Conservation (phyloP, 2,329 filamentous ascomycete genomes). For the Calonectria pteridis region DNA sequence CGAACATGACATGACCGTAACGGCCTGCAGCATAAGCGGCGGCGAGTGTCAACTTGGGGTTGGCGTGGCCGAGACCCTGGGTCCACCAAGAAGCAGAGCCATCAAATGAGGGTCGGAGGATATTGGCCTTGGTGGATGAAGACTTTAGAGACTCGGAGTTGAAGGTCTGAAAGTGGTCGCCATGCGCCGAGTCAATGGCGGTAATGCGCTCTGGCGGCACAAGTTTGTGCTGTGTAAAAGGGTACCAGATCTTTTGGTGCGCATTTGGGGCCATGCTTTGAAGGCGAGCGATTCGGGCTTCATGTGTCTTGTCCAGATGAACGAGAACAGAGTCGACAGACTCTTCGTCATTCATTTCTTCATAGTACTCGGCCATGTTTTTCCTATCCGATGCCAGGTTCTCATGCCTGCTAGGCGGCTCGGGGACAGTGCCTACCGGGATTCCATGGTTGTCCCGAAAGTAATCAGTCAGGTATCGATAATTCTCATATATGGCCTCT, state of each 20-base stretch:
- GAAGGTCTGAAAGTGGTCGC: slow-evolving; percentile 80
- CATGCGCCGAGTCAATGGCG: slow-evolving; percentile 83
- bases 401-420: slow-evolving; percentile 66
- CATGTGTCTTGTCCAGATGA: slow-evolving; percentile 66
- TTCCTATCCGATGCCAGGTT: slow-evolving; percentile 62
- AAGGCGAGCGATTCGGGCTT: slow-evolving; percentile 67
- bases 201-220: slow-evolving; percentile 73
- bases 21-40: slow-evolving; percentile 85
- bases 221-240: slow-evolving; percentile 84
- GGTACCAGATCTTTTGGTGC: slow-evolving; percentile 81
- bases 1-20: slow-evolving; percentile 92
- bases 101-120: slow-evolving; percentile 74
- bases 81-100: slow-evolving; percentile 94
- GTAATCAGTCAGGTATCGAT: slow-evolving; percentile 75
- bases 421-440: slow-evolving; percentile 66
- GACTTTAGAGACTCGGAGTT: slow-evolving; percentile 15
- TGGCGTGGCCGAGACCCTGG: slow-evolving; percentile 86
- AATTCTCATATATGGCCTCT: slow-evolving; percentile 75
- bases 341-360: slow-evolving; percentile 53
- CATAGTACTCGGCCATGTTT: slow-evolving; percentile 75
- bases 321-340: slow-evolving; percentile 61
- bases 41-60: slow-evolving; percentile 76
- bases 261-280: slow-evolving; percentile 73
- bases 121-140: background rate
- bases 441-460: slow-evolving; percentile 72